Evolutionary conservation across 2,329 filamentous ascomycete genomes (phyloP).

Genomic region (Aspergillus vadensis): DNA sequence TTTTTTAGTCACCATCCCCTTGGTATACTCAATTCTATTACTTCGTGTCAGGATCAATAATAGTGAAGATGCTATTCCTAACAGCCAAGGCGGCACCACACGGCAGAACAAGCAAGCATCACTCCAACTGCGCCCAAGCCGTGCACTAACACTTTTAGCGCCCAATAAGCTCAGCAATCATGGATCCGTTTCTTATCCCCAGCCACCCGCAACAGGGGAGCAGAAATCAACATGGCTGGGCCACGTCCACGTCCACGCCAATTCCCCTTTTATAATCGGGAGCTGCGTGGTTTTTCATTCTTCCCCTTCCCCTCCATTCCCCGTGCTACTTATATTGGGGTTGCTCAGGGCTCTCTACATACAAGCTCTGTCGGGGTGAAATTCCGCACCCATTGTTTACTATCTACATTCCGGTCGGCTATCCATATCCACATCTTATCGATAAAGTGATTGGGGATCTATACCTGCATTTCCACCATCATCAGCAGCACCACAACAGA

Average conservation of each 20-base stretch:
- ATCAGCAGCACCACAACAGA: no score
- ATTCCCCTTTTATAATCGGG: conserved; percentile 13
- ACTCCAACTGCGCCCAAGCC: not conserved
- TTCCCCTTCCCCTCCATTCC: conserved; percentile 2
- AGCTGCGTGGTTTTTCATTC: not conserved
- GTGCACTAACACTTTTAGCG: not conserved
- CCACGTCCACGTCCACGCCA: conserved; percentile 9
- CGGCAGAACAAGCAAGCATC: not conserved
- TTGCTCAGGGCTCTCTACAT: not conserved
- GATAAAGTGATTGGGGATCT: not conserved
- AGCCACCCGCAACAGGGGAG: conserved; percentile 17
- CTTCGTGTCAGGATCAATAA: no score
- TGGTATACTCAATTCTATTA: no score
- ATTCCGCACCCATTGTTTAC: not conserved
- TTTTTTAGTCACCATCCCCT: no score
- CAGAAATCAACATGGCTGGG: conserved; percentile 25
- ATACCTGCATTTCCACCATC: no score
- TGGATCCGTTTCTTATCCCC: not conserved
- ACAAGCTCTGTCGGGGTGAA: not conserved
- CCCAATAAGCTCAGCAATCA: not conserved
- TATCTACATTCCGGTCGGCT: no score
- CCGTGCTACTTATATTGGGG: conserved; percentile 8
- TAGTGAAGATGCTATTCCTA: no score
- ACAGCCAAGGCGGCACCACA: not conserved
- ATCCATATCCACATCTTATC: not conserved